phyloP scores from a whole-genome alignment of 257 asterid genomes.

The Lavandula angustifolia region DNA sequence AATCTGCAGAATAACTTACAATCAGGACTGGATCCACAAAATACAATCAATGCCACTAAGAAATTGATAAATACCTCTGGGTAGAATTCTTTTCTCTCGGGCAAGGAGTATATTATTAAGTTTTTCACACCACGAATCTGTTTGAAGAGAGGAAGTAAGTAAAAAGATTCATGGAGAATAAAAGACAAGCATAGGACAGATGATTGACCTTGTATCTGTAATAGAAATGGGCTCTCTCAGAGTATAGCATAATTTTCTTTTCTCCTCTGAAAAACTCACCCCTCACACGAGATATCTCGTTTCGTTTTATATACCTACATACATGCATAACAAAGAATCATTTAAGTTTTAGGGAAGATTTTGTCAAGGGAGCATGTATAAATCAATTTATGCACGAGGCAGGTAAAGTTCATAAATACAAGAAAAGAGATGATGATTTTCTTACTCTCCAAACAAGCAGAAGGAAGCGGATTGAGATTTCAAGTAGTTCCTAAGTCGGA shows the following conservation, averaged over 20 bases:
- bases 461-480: constrained; percentile 81
- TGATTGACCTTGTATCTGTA: constrained; percentile 85
- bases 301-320: constrained; percentile 67
- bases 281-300: constrained; percentile 85
- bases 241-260: constrained; percentile 82
- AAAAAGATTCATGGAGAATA: background rate
- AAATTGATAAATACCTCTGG: constrained; percentile 65
- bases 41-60: background rate
- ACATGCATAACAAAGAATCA: constrained; percentile 14
- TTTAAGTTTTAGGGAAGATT: constrained; percentile 14
- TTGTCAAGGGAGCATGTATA: background rate
- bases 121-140: constrained; percentile 89
- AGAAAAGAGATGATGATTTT: constrained; percentile 4
- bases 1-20: constrained; percentile 52
- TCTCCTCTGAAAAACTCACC: constrained; percentile 80
- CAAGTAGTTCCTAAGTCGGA: constrained; percentile 76
- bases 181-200: constrained; percentile 11
- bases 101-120: constrained; percentile 79
- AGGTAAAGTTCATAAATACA: constrained; percentile 7
- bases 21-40: no score
- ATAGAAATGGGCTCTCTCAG: constrained; percentile 97
- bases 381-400: constrained; percentile 10
- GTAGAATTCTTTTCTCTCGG: constrained; percentile 93
- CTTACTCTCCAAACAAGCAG: constrained; percentile 96
- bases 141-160: constrained; percentile 24